Conservation (phyloP, 2,329 filamentous ascomycete genomes). For the Calonectria montana region DNA sequence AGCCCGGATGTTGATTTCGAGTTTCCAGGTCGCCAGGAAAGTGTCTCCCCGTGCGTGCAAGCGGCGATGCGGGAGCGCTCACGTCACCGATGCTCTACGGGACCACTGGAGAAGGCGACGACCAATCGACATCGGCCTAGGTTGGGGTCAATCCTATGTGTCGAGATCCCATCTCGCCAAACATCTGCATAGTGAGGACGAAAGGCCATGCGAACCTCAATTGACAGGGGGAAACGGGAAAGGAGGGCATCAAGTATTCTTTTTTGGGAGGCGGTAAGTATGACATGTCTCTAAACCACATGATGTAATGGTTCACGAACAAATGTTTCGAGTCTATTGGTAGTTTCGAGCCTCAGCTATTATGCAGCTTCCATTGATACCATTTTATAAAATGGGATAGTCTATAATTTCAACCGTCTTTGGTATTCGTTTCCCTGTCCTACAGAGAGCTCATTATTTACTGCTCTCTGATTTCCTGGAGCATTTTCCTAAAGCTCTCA, state of each 20-base stretch:
- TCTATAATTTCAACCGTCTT: neutral
- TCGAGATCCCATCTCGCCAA: neutral
- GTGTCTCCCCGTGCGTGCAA: neutral
- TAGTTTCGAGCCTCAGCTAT: neutral
- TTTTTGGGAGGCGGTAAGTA: neutral
- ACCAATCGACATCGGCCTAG: neutral
- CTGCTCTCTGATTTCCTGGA: constrained; percentile 34
- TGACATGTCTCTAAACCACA: neutral
- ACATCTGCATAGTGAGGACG: neutral
- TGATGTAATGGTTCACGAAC: neutral
- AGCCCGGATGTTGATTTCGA: neutral
- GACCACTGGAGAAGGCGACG: neutral
- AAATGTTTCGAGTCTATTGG: neutral
- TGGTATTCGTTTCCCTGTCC: neutral
- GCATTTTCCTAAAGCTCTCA: constrained; percentile 50
- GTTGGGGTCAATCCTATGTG: neutral
- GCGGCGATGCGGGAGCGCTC: neutral
- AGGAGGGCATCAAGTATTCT: neutral
- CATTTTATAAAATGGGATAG: neutral
- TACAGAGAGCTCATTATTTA: neutral
- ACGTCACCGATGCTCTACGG: neutral
- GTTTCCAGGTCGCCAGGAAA: neutral
- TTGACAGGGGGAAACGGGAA: neutral
- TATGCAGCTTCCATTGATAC: neutral
- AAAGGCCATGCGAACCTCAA: no score